Percentiles rank a stretch among this genome's conserved stretches.
These are phyloP conservation scores for Aegilops bicornis DNA, from an alignment of 176 grass and related monocot genomes.

Conservation along the genomic window DNA sequence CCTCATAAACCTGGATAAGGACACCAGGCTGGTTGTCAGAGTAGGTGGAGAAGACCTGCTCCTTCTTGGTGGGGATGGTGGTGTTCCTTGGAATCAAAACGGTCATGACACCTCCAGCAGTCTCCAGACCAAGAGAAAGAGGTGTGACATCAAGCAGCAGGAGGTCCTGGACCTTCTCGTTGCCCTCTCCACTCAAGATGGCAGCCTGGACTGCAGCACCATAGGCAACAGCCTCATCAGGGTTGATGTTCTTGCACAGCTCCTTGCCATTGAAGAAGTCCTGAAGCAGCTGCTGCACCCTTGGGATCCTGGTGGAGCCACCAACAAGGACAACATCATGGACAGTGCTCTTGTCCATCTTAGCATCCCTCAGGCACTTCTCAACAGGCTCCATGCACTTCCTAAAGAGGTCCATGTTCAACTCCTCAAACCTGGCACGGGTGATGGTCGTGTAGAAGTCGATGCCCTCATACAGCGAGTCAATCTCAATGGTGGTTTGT, in stretches of 20 bases:
- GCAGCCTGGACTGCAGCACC: conserved; percentile 55
- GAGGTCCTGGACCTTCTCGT: conserved; percentile 71
- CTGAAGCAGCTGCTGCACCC: conserved; percentile 60
- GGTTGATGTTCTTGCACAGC: conserved; percentile 73
- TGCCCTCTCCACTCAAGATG: conserved; percentile 63
- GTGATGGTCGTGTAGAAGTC: conserved; percentile 69
- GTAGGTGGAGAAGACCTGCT: conserved; percentile 62
- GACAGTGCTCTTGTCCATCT: conserved; percentile 60
- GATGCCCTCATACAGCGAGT: conserved; percentile 44
- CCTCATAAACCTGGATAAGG: conserved; percentile 58
- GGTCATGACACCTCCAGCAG: conserved; percentile 52
- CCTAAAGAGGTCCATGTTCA: conserved; percentile 63
- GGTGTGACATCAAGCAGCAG: conserved; percentile 55
- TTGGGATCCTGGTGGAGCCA: conserved; percentile 58
- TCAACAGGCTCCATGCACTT: conserved; percentile 66
- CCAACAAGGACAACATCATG: conserved; percentile 64
- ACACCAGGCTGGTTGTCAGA: conserved; percentile 53
- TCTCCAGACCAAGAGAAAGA: conserved; percentile 53
- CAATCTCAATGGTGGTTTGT: conserved; percentile 58
- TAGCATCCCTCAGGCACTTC: conserved; percentile 65
- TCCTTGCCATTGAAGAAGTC: conserved; percentile 63
- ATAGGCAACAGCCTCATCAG: conserved; percentile 50
- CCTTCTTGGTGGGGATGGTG: conserved; percentile 64
- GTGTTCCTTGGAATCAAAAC: conserved; percentile 64
- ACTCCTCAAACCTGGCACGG: conserved; percentile 54